These are phyloP conservation scores for Chrysoporthe puriensis DNA, from an alignment of 2,329 filamentous ascomycete genomes.

Conservation along the genomic window DNA sequence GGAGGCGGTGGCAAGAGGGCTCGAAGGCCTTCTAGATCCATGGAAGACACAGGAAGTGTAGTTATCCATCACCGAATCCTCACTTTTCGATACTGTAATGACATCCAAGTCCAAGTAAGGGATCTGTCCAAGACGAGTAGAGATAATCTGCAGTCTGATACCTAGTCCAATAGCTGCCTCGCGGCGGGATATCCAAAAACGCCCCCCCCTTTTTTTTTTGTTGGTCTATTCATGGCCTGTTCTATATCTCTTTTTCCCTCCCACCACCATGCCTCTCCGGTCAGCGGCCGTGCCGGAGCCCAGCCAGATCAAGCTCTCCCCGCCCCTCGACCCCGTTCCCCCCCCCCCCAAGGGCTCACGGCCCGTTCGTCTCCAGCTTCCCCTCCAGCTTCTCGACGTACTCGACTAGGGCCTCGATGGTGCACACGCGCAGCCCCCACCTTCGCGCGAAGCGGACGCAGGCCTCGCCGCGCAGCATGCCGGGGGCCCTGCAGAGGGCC, in stretches of 20 bases:
- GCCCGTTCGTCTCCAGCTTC: conserved; percentile 54
- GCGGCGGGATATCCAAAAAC: conserved; percentile 17
- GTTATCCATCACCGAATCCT: not conserved
- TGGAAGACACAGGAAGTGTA: not conserved
- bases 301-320: not conserved
- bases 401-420: conserved; percentile 85
- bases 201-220: no score
- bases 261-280: not conserved
- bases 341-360: conserved; percentile 12
- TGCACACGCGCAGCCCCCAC: conserved; percentile 92
- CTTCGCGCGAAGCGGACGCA: conserved; percentile 85
- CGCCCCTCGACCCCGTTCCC: not conserved
- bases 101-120: not conserved
- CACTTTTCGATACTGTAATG: not conserved
- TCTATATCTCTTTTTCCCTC: not conserved
- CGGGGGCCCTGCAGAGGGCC: conserved; percentile 67
- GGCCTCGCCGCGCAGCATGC: conserved; percentile 89
- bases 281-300: not conserved
- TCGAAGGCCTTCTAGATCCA: not conserved
- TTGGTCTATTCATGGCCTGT: not conserved
- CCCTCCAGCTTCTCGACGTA: conserved; percentile 80
- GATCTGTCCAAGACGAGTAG: not conserved
- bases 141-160: not conserved
- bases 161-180: conserved; percentile 19
- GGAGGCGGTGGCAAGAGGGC: not conserved